Conservation (phyloP, 1,284 basidiomycete species). For the Mrakiaceae sp. region DNA sequence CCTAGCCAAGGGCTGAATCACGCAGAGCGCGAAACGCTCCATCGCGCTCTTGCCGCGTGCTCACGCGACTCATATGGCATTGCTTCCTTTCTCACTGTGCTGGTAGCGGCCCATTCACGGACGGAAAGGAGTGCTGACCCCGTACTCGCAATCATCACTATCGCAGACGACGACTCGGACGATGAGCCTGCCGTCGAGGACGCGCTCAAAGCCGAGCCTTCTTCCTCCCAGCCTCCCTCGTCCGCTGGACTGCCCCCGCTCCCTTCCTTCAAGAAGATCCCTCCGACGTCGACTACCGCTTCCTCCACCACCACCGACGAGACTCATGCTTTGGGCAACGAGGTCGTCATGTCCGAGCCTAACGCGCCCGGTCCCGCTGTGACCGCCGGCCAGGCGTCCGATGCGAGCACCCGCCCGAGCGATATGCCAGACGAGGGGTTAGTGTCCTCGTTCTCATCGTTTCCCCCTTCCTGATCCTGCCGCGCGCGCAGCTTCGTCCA, state of each 20-base stretch:
- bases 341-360: background rate
- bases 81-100: background rate
- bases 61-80: background rate
- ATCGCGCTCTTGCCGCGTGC: background rate
- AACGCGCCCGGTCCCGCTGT: no score
- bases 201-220: background rate
- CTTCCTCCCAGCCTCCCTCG: background rate
- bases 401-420: slow-evolving; percentile 57
- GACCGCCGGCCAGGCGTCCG: background rate
- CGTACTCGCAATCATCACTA: background rate
- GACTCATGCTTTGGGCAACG: no score
- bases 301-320: background rate
- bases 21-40: background rate
- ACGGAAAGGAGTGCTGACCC: background rate
- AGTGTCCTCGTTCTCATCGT: slow-evolving; percentile 39
- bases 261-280: slow-evolving; percentile 6
- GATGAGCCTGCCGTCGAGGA: slow-evolving; percentile 6
- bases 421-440: slow-evolving; percentile 99
- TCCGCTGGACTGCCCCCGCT: background rate
- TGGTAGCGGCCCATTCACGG: background rate
- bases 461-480: slow-evolving; percentile 12
- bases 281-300: background rate
- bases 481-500: background rate
- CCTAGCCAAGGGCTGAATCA: background rate
- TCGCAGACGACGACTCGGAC: background rate